Conservation (phyloP, 1,284 basidiomycete genomes). For the Leccinum variabile region DNA sequence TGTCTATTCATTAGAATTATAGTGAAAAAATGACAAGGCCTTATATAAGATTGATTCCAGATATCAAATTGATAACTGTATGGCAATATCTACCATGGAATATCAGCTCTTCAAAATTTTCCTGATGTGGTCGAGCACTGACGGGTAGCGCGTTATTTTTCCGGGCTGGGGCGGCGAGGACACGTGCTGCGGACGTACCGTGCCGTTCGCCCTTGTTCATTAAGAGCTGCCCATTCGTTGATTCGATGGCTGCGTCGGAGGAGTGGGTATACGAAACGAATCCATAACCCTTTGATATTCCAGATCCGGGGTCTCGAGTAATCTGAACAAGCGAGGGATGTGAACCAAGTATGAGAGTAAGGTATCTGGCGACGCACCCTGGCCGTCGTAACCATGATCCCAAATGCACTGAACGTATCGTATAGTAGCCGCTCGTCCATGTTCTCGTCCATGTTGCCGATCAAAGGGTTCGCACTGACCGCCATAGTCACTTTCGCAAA, state of each 20-base stretch:
- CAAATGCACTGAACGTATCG: constrained; percentile 95
- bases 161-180: constrained; percentile 92
- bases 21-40: no score
- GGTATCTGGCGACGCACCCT: constrained; percentile 61
- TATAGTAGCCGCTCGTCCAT: constrained; percentile 93
- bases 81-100: no score
- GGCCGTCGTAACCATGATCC: constrained; percentile 89
- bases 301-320: constrained; percentile 83
- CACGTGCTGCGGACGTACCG: constrained; percentile 91
- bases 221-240: constrained; percentile 96
- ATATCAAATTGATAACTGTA: no score
- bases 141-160: constrained; percentile 90
- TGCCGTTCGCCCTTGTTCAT: constrained; percentile 99
- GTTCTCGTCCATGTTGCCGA: constrained; percentile 91
- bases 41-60: no score
- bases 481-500: no score
- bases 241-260: constrained; percentile 93
- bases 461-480: constrained; percentile 96
- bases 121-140: constrained; percentile 60
- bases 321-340: constrained; percentile 53
- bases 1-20: no score
- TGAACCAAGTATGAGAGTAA: constrained; percentile 4
- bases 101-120: no score
- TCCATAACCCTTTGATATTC: constrained; percentile 93
- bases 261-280: constrained; percentile 98